A percentile compares a stretch with the other conserved stretches of the same genome.
phyloP scores from a whole-genome alignment of 805 yeast genomes.

The Zygosaccharomyces gambellarensis region DNA sequence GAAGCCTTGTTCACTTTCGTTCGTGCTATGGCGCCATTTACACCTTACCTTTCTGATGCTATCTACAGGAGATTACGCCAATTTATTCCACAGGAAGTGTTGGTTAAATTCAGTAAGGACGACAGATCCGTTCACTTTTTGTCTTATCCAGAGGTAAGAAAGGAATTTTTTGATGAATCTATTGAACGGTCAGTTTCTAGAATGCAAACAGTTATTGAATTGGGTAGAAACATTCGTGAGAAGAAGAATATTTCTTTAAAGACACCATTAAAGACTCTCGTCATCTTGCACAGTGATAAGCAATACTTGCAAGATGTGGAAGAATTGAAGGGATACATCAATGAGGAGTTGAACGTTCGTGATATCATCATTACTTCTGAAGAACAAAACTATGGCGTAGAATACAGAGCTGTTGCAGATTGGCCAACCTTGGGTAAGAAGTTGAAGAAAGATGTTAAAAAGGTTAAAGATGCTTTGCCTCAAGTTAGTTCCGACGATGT shows the following conservation, averaged over 20 bases:
- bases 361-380: constrained; percentile 83
- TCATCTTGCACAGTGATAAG: constrained; percentile 76
- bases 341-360: constrained; percentile 90
- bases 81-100: constrained; percentile 55
- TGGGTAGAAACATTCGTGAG: constrained; percentile 95
- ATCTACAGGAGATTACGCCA: constrained; percentile 72
- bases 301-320: constrained; percentile 72
- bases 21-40: constrained; percentile 98
- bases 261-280: constrained; percentile 86
- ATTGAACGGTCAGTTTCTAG: constrained; percentile 86
- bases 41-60: constrained; percentile 90
- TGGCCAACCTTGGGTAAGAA: constrained; percentile 99
- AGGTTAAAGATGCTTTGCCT: constrained; percentile 92
- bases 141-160: constrained; percentile 79
- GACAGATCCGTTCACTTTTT: constrained; percentile 88
- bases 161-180: constrained; percentile 71
- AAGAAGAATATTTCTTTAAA: constrained; percentile 89
- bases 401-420: constrained; percentile 92
- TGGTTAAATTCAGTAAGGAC: constrained; percentile 51
- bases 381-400: constrained; percentile 87
- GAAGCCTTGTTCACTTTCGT: constrained; percentile 84
- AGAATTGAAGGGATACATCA: constrained; percentile 69
- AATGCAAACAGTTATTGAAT: constrained; percentile 95
- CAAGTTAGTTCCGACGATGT: constrained; percentile 75
- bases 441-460: constrained; percentile 87